These are phyloP conservation scores for Suillus alpinus DNA, from an alignment of 768 basidiomycete genomes.

Conservation along the genomic window DNA sequence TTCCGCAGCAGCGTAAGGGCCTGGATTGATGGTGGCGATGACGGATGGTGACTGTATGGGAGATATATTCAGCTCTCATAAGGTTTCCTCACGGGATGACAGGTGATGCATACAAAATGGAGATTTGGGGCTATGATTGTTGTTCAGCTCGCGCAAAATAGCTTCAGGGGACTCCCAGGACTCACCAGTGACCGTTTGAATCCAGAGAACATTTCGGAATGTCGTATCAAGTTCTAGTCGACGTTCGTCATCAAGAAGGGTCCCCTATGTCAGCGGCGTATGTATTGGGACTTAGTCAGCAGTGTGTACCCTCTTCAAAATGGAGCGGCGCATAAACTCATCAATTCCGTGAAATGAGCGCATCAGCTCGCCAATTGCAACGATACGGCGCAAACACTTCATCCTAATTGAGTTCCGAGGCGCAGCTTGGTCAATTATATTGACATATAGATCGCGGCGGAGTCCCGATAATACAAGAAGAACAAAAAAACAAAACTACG, in stretches of 20 bases:
- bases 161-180: background rate
- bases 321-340: too few relatives aligned
- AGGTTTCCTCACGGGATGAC: background rate
- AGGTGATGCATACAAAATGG: conserved; percentile 50
- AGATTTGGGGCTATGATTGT: conserved; percentile 48
- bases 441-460: background rate
- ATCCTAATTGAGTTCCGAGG: background rate
- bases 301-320: background rate
- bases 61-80: background rate
- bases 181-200: conserved; percentile 35
- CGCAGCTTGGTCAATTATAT: background rate
- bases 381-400: background rate
- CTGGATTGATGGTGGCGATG: conserved; percentile 61
- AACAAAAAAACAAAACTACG: background rate
- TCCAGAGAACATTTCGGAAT: conserved; percentile 33
- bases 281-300: background rate
- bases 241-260: background rate
- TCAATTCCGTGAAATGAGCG: too few relatives aligned
- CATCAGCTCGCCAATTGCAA: too few relatives aligned
- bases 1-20: conserved; percentile 60
- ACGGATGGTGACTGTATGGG: conserved; percentile 54
- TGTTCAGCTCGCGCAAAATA: background rate
- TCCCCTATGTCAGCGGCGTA: background rate
- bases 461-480: background rate
- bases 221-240: background rate